Evolutionary conservation across 2,329 filamentous ascomycete species (phyloP).

Genomic region (Cercospora zeae-maydis): DNA sequence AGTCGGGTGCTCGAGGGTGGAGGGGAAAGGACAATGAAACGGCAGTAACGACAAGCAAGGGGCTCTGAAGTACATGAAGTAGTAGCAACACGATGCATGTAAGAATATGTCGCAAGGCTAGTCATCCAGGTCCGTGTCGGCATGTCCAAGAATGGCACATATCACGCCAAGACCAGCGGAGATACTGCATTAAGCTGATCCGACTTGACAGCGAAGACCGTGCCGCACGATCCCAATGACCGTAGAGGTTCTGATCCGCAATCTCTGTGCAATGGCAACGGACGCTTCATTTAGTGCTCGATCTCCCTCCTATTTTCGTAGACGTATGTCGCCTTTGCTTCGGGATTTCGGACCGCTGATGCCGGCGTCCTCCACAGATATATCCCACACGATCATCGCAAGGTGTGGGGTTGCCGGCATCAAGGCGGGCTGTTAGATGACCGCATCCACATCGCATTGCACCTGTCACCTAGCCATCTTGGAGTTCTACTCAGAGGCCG

Average conservation of each 20-base stretch:
- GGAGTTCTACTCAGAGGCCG: too few species aligned
- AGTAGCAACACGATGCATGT: neutral
- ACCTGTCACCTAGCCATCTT: too few species aligned
- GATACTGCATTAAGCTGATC: neutral
- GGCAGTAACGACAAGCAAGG: neutral
- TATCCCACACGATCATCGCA: neutral
- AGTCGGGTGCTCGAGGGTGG: neutral
- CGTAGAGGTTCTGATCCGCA: neutral
- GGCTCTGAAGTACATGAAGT: neutral
- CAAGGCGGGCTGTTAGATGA: neutral
- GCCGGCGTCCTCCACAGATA: neutral
- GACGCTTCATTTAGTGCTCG: neutral
- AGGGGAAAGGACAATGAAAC: neutral
- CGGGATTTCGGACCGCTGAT: neutral
- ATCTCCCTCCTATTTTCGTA: neutral
- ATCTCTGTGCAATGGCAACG: neutral
- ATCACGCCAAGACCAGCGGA: neutral
- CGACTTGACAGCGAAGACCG: neutral
- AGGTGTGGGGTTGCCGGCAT: neutral
- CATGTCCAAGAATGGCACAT: neutral
- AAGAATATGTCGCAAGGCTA: neutral
- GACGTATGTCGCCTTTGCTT: neutral
- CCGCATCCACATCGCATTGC: too few species aligned
- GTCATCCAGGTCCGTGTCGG: neutral
- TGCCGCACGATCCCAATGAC: neutral